These are phyloP conservation scores for Jaapia argillacea DNA, from an alignment of 768 basidiomycete species.

Conservation along the genomic window DNA sequence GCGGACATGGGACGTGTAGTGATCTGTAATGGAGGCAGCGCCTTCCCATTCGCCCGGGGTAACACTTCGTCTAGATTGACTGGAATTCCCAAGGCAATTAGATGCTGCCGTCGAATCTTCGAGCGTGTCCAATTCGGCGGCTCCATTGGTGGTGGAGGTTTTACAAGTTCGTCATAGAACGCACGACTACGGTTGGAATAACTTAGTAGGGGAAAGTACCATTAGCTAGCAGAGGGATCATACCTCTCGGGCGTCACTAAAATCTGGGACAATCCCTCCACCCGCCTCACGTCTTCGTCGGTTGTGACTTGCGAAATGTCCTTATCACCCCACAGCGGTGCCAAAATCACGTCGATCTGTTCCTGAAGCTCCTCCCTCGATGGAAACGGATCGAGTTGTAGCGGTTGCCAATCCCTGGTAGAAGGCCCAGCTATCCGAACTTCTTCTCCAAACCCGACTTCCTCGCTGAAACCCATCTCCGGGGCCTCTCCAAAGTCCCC, in stretches of 20 bases:
- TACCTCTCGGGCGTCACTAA: conserved; percentile 72
- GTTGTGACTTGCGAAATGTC: conserved; percentile 45
- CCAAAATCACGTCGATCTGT: conserved; percentile 57
- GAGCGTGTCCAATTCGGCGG: conserved; percentile 95
- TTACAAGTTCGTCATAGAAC: conserved; percentile 61
- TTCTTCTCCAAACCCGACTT: conserved; percentile 26
- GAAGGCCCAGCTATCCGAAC: conserved; percentile 32
- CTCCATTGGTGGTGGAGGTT: conserved; percentile 64
- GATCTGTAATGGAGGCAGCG: conserved; percentile 74
- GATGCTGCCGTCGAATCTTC: conserved; percentile 80
- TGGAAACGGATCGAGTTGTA: conserved; percentile 58
- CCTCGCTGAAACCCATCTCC: conserved; percentile 26
- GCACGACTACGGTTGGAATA: conserved; percentile 70
- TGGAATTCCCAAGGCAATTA: conserved; percentile 87
- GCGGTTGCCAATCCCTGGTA: conserved; percentile 43
- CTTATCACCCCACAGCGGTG: conserved; percentile 50
- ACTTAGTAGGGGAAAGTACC: too few species aligned
- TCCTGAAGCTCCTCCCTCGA: conserved; percentile 42
- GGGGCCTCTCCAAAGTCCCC: conserved; percentile 74
- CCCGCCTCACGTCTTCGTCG: conserved; percentile 67
- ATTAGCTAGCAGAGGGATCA: too few species aligned
- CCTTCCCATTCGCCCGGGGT: conserved; percentile 51
- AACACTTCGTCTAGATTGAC: conserved; percentile 92
- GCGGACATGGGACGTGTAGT: conserved; percentile 75
- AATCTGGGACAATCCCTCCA: conserved; percentile 73